Conservation (phyloP, 129 eudicot genomes). For the Dittrichia graveolens region DNA sequence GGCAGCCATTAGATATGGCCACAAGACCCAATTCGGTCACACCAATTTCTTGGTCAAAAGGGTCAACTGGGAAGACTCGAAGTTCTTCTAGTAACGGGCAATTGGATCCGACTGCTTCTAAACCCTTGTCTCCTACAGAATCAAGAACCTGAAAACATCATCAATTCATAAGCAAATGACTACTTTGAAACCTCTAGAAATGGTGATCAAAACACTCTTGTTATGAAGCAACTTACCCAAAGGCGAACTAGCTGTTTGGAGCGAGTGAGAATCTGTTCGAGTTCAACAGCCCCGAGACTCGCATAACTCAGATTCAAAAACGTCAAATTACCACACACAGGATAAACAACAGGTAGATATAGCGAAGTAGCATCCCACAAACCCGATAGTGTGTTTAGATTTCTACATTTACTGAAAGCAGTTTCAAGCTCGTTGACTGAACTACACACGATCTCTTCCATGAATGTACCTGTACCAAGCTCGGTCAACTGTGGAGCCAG, state of each 20-base stretch:
- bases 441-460: slow-evolving; percentile 47
- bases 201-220: background rate
- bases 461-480: slow-evolving; percentile 80
- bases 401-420: slow-evolving; percentile 48
- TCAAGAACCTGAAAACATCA: slow-evolving; percentile 61
- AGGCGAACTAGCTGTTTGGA: slow-evolving; percentile 73
- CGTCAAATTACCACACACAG: slow-evolving; percentile 53
- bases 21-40: slow-evolving; percentile 71
- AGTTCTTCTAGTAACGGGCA: slow-evolving; percentile 85
- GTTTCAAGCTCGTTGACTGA: slow-evolving; percentile 39
- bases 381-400: slow-evolving; percentile 58
- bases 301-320: slow-evolving; percentile 70
- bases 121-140: slow-evolving; percentile 69
- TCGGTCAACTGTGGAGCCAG: slow-evolving; percentile 59
- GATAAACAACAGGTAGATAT: slow-evolving; percentile 59
- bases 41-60: slow-evolving; percentile 50
- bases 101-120: slow-evolving; percentile 66
- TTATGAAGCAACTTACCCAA: slow-evolving; percentile 60
- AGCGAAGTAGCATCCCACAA: slow-evolving; percentile 62
- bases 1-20: slow-evolving; percentile 69
- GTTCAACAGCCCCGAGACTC: slow-evolving; percentile 50
- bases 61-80: slow-evolving; percentile 77
- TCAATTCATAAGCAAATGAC: background rate
- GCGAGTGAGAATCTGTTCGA: slow-evolving; percentile 51
- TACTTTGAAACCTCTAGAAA: background rate